Evolutionary conservation across 169 alveolate genomes (phyloP).

Genomic region (Eimeria mitis): DNA sequence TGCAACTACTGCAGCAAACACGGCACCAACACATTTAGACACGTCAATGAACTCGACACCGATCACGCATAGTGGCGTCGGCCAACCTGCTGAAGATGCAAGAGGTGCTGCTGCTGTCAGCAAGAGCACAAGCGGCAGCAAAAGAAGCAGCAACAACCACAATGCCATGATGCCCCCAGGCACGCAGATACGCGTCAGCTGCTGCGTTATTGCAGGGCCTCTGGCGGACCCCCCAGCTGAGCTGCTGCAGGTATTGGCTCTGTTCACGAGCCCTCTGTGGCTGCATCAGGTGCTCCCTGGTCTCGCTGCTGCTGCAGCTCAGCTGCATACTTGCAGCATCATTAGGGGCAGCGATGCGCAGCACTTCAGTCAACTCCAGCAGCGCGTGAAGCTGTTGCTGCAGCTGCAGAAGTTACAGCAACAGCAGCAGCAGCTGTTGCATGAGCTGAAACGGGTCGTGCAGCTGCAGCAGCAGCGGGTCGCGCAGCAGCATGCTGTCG

Average conservation of each 20-base stretch:
- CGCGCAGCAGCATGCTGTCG: slow-evolving; percentile 13
- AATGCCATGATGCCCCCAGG: neutral
- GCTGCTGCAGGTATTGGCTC: slow-evolving; percentile 15
- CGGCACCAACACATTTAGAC: neutral
- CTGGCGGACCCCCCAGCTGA: slow-evolving; percentile 5
- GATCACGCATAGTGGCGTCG: neutral
- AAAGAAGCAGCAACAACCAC: slow-evolving; percentile 15
- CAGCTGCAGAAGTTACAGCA: slow-evolving; percentile 31
- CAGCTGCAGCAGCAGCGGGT: slow-evolving; percentile 60
- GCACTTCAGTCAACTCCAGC: slow-evolving; percentile 26
- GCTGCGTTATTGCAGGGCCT: slow-evolving; percentile 40
- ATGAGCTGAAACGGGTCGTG: slow-evolving; percentile 12
- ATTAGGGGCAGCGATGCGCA: neutral
- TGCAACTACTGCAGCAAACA: neutral
- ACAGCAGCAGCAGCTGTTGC: slow-evolving; percentile 25
- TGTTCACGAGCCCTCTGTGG: slow-evolving; percentile 52
- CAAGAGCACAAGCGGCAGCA: neutral
- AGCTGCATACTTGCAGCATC: neutral
- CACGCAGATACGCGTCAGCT: slow-evolving; percentile 19
- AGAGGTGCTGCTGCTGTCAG: neutral
- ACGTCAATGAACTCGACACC: neutral
- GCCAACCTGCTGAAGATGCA: neutral
- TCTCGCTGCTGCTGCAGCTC: slow-evolving; percentile 39
- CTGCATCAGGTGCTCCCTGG: slow-evolving; percentile 1
- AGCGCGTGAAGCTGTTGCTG: slow-evolving; percentile 15